Base-by-base conservation (phyloP, 2,329 filamentous ascomycete genomes). In the Trichoderma citrinoviride region DNA sequence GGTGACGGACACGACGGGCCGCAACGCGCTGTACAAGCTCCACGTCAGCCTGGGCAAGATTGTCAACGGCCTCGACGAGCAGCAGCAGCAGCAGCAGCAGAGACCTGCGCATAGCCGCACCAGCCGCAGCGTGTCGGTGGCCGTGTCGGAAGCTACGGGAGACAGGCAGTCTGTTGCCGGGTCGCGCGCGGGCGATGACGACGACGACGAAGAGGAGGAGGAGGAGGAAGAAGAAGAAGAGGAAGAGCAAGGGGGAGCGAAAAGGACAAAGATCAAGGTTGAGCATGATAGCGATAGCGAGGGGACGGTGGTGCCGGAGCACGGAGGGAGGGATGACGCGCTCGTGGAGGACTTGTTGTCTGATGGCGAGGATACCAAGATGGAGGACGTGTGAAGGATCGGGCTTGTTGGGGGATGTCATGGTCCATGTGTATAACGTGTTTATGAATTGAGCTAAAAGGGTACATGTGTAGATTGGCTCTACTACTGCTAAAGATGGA, bases 31-130 rank as follows among this genome's bases (percentile, higher is more conserved):
- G 15, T 88, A 86, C 78, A 90, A 90, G 75, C 83, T 90, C 60
- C 87, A 90, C 70, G 83, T 90, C 68, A 83, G 80, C 66, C 77
- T 90, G 1, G 87, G 87, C 70, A 90, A 90, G 77, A 88, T 90
- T 61, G 86, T 89, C 68, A 88, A 89, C 71, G 75, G 75, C 37
- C 80, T 89, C 3, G 82, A 83, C 64, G 83, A 82, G 71, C 73
- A 73, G 67, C 74, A 37, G 4, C 33, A 37, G 10, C 33, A 37
- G 33, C 33, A 37, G 10, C 27, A 29, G 7, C 27, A 29, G 7
- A 7, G 10, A 29, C 74, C 73, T 2, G 70, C 69, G 44, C 70
- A 76, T n/a, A 71, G 77, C 29, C 77, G 78, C 25, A 78, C 75
- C 8, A 83, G 81, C 70, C 77, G 81, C 33, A 81, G 79, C 61